Evolutionary conservation across 805 yeast species (phyloP), one percentile per base, ranked within the genome.

Genomic region (Saccharomycopsis lassenensis): DNA sequence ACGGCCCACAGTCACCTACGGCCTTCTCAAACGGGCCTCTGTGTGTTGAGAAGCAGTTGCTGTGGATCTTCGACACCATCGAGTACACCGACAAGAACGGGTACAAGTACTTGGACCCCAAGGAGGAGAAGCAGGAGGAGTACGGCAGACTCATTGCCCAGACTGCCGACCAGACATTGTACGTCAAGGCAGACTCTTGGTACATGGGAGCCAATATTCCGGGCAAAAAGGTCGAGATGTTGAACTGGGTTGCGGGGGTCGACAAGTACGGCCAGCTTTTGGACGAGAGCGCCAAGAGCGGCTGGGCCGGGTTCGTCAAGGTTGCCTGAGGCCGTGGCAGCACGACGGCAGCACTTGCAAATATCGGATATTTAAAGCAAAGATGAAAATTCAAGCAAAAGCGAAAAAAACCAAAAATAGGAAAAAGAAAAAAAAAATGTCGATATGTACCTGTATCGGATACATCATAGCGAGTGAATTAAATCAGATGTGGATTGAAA

Each of bases 1-100:
- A 55, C 36, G 59, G 59, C 7, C 58, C 58, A 4, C 55, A 52
- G 22, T 53, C 49, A 3, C 58, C 59, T 10, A 53, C 56, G 22
- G 49, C 54, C 4, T 51, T 54, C 37, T 37, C 45, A 18, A 54
- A 55, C 37, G 59, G 57, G 6, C 58, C 59, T 20, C 41, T 52
- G 11, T 47, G 53, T 34, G 35, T 39, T 30, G 52, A 50, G 28
- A 27, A 53, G 14, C 57, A 55, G 35, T 44, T 43, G 5, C 41
- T 43, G 10, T n/a, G 18, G 31, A 45, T 52, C 22, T 36, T 47
- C 18, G 37, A 44, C 31, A 28, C 39, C 28, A 32, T 29, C 3
- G 31, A 39, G 8, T 30, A 48, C 24, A 35, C 38, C 10, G 24
- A 38, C 25, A n/a, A n/a, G n/a, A n/a, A n/a, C n/a, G n/a, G n/a